Evolutionary conservation across 148 eudicot genomes (phyloP).

Genomic region (Pouteria glomerata): DNA sequence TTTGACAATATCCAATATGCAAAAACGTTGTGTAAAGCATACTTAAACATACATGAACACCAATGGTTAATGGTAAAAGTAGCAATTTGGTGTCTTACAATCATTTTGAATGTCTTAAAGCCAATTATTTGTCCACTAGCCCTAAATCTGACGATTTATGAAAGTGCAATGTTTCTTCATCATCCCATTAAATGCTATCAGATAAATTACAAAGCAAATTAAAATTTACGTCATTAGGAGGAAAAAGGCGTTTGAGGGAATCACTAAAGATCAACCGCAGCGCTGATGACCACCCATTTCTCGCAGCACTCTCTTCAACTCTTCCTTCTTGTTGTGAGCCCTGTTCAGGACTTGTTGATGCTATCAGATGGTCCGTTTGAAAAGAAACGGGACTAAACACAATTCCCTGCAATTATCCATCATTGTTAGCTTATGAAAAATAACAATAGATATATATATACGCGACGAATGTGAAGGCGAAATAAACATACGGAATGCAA

Average conservation of each 20-base stretch:
- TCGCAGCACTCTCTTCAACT: conserved; percentile 16
- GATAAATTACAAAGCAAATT: too few species aligned
- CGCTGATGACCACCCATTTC: conserved; percentile 29
- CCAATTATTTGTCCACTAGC: not conserved
- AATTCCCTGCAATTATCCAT: conserved; percentile 41
- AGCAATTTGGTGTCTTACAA: not conserved
- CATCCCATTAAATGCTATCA: not conserved
- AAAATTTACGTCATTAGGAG: conserved; percentile 58
- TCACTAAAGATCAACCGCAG: conserved; percentile 23
- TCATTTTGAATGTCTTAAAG: not conserved
- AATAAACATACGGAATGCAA: too few species aligned
- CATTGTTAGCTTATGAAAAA: not conserved
- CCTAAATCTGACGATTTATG: not conserved
- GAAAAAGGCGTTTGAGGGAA: conserved; percentile 50
- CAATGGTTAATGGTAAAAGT: not conserved
- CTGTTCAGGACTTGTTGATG: conserved; percentile 10
- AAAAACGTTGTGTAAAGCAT: too few species aligned
- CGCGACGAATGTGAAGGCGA: too few species aligned
- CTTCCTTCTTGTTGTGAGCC: conserved; percentile 26
- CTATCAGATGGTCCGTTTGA: conserved; percentile 33
- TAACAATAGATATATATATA: too few species aligned
- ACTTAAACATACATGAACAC: not conserved
- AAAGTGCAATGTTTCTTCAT: too few species aligned
- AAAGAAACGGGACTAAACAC: conserved; percentile 73
- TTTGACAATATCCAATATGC: too few species aligned